A percentile compares a stretch with the other conserved stretches of the same genome.
These are phyloP conservation scores for Taphrina flavorubra DNA, from an alignment of 1,139 yeast genomes.

Conservation along the genomic window DNA sequence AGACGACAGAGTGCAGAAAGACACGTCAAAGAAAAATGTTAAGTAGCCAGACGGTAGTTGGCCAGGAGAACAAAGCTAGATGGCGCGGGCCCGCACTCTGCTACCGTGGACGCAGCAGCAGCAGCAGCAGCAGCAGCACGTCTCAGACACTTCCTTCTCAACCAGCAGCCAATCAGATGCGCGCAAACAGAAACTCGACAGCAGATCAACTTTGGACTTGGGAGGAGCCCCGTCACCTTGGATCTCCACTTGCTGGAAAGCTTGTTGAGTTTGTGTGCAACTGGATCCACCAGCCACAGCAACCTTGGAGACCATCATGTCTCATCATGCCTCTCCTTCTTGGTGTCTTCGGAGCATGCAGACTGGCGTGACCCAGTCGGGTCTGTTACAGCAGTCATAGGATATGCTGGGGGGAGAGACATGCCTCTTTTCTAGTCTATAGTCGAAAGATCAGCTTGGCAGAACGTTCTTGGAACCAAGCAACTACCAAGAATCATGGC, in stretches of 20 bases:
- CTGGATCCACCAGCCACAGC: not conserved
- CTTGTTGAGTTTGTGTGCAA: too few species aligned
- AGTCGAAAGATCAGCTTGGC: too few species aligned
- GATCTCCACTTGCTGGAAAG: not conserved
- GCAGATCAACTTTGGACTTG: slow-evolving; percentile 8
- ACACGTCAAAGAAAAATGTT: not conserved
- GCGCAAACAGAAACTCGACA: slow-evolving; percentile 16
- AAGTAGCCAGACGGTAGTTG: too few species aligned
- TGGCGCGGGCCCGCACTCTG: slow-evolving; percentile 9
- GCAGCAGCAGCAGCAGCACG: not conserved
- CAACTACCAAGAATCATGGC: too few species aligned
- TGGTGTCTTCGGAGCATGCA: too few species aligned
- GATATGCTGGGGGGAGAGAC: too few species aligned
- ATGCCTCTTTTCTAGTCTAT: too few species aligned
- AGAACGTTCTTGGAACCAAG: too few species aligned
- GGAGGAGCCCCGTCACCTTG: slow-evolving; percentile 8
- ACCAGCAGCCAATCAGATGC: not conserved
- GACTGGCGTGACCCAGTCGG: too few species aligned
- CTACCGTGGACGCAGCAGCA: not conserved
- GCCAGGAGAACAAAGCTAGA: not conserved
- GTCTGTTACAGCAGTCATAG: too few species aligned
- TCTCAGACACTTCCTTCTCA: not conserved
- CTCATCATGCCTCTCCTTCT: not conserved
- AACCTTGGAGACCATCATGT: not conserved
- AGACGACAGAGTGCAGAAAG: not conserved